Evolutionary conservation across 306 rosid species (phyloP), one percentile per base, ranked within the genome.

Genomic region (Quercus ilex): DNA sequence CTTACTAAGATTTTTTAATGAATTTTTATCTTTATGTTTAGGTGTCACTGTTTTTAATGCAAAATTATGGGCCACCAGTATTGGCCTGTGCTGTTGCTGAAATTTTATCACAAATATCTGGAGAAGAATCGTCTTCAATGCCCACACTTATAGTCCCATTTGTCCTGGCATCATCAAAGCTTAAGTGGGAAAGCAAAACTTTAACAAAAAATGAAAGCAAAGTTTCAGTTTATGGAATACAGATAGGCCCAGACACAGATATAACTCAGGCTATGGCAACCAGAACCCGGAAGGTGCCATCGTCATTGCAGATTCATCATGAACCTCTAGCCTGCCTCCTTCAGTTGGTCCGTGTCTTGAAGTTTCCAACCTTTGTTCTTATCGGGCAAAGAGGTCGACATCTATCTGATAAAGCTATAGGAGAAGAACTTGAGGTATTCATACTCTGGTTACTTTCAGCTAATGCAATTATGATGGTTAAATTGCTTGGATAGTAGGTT

Each of bases 51-150:
- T 76, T 93, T 83, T 82, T 85, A 64, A 74, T 93, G 92, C 86
- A 90, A 83, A 84, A 72, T 74, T 86, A 86, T 53, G 97, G 87
- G 77, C 88, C 93, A 26, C 98, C 98, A 18, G 67, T 87, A 58
- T 89, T 91, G 68, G 91, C 89, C 55, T 91, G 98, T 67, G 97
- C 93, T 63, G 70, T 93, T 49, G 84, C 85, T 75, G 97, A 91
- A 87, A 86, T 91, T 68, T 91, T 93, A 1, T 64, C 80, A 53
- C 84, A 83, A 52, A 79, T 93, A 81, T 79, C 80, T 0, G 87
- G 77, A 70, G 86, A 75, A 55, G 55, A 77, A 11, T 78, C 82
- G 64, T 90, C 92, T 80, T 55, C 65, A 7, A 41, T 67, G 8
- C 94, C 94, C 46, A 79, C 90, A 53, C 80, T 93, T 65, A 73